Conservation (phyloP, 2,329 filamentous ascomycete species). For the Amauroascus verrucosus region DNA sequence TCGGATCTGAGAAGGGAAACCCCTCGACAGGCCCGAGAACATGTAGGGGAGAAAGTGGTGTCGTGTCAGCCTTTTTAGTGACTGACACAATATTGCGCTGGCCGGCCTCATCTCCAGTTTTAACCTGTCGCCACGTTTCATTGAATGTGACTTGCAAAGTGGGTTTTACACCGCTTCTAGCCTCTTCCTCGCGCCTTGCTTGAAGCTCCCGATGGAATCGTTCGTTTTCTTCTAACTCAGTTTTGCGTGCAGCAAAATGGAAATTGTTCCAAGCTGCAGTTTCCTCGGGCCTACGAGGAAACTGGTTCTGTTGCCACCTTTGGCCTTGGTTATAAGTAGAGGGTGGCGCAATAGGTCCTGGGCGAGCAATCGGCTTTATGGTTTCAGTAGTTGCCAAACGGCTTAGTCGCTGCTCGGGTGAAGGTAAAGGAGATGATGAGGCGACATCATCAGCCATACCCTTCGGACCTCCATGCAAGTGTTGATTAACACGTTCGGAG, state of each 20-base stretch:
- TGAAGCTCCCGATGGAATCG: constrained; percentile 33
- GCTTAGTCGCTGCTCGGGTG: constrained; percentile 31
- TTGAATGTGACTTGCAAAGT: constrained; percentile 31
- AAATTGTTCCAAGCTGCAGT: constrained; percentile 39
- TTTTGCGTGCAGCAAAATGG: constrained; percentile 30
- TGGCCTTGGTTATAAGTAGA: constrained; percentile 24
- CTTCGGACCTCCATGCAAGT: constrained; percentile 25
- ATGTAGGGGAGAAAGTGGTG: constrained; percentile 25
- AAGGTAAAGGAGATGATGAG: constrained; percentile 29
- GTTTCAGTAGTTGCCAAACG: constrained; percentile 30
- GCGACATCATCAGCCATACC: constrained; percentile 26
- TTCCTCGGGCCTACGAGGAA: constrained; percentile 21
- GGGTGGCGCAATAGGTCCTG: constrained; percentile 40
- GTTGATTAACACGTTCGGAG: constrained; percentile 18
- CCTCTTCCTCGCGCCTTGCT: constrained; percentile 31
- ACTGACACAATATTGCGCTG: constrained; percentile 32
- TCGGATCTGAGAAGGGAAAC: constrained; percentile 28
- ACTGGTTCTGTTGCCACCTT: constrained; percentile 25
- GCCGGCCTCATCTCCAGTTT: constrained; percentile 32
- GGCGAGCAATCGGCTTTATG: constrained; percentile 33
- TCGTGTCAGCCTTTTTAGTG: constrained; percentile 22
- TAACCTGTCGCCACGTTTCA: constrained; percentile 40
- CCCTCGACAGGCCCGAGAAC: constrained; percentile 29
- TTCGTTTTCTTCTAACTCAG: constrained; percentile 35
- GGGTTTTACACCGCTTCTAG: constrained; percentile 24